phyloP scores from a whole-genome alignment of 805 yeast genomes.

The Hanseniaspora vineae region DNA sequence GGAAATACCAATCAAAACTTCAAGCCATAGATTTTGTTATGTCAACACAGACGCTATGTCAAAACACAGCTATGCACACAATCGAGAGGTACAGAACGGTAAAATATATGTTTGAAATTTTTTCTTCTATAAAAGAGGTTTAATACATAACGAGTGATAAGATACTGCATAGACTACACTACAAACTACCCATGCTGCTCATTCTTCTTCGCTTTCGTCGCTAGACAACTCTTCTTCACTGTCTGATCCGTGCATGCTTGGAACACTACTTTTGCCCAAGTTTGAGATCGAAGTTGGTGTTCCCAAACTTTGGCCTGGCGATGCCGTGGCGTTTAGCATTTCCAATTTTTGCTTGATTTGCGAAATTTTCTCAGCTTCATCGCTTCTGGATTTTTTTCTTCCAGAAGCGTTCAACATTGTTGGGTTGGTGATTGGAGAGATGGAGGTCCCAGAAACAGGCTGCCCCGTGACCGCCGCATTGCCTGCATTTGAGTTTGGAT shows the following conservation, averaged over 20 bases:
- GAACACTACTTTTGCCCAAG: conserved; percentile 3
- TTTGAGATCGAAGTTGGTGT: conserved; percentile 21
- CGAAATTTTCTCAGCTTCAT: conserved; percentile 49
- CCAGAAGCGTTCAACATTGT: conserved; percentile 1
- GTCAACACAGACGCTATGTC: no score
- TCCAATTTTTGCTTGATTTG: conserved; percentile 63
- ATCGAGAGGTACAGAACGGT: no score
- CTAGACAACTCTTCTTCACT: no score
- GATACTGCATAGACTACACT: not conserved
- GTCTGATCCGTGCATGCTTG: conserved; percentile 12
- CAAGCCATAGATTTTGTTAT: no score
- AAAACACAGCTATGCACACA: no score
- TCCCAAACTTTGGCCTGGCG: conserved; percentile 22
- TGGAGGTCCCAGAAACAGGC: not conserved
- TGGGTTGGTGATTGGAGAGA: conserved; percentile 5
- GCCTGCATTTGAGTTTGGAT: no score
- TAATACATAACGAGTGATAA: not conserved
- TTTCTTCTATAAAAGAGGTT: no score
- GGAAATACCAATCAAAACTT: no score
- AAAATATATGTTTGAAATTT: no score
- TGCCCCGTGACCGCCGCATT: no score
- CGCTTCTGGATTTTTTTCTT: conserved; percentile 15
- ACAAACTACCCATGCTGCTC: conserved; percentile 6
- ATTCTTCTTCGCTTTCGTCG: conserved; percentile 67
- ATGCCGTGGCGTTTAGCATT: conserved; percentile 46